These are phyloP conservation scores for Sisymbrium irio DNA, from an alignment of 345 rosid species.

Conservation along the genomic window DNA sequence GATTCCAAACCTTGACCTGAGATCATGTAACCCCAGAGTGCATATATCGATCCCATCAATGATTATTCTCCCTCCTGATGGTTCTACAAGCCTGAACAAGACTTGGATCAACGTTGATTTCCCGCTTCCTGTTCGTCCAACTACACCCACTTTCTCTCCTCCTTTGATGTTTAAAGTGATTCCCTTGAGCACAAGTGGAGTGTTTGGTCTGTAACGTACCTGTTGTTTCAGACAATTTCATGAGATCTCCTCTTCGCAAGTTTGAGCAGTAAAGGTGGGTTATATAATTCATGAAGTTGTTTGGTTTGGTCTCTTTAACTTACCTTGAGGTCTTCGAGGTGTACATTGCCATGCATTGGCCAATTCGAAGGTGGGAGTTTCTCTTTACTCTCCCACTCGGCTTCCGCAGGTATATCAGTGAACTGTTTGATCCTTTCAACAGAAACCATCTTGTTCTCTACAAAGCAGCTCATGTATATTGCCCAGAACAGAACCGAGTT, in stretches of 20 bases:
- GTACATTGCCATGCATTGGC: conserved; percentile 74
- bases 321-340: conserved; percentile 80
- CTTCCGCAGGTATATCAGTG: conserved; percentile 71
- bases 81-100: conserved; percentile 88
- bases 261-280: not conserved
- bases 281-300: not conserved
- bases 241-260: not conserved
- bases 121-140: conserved; percentile 96
- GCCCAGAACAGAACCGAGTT: conserved; percentile 76
- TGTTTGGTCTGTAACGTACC: conserved; percentile 88
- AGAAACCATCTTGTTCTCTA: conserved; percentile 90
- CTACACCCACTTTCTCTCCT: conserved; percentile 89
- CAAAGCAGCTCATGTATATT: conserved; percentile 78
- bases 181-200: conserved; percentile 88
- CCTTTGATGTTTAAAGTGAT: conserved; percentile 68
- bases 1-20: conserved; percentile 88
- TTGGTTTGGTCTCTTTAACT: conserved; percentile 4
- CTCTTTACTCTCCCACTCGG: conserved; percentile 66
- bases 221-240: conserved; percentile 31
- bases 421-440: conserved; percentile 94
- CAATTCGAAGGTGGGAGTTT: conserved; percentile 65
- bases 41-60: conserved; percentile 82
- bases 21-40: conserved; percentile 79
- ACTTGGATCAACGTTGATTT: conserved; percentile 91
- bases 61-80: conserved; percentile 71